A percentile compares a stretch with the other conserved stretches of the same genome.
phyloP scores from a whole-genome alignment of 1,139 yeast genomes.

The Arxiozyma bovina region DNA sequence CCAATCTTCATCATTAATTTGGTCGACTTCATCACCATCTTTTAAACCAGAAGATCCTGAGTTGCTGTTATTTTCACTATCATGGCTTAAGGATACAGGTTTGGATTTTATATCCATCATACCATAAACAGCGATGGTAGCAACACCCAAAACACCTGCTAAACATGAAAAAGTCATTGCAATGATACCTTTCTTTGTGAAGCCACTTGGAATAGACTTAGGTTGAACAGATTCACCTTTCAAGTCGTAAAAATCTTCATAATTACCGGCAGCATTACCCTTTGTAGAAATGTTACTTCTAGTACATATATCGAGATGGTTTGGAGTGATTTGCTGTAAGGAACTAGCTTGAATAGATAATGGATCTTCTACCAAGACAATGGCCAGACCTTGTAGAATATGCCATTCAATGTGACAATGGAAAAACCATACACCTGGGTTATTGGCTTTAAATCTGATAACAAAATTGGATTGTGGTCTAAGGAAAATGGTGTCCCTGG shows the following conservation, averaged over 20 bases:
- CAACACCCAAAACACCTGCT: constrained; percentile 72
- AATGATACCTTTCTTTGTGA: constrained; percentile 82
- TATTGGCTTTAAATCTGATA: constrained; percentile 65
- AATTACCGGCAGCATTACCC: constrained; percentile 87
- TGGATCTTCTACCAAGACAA: constrained; percentile 72
- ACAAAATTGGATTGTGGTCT: constrained; percentile 62
- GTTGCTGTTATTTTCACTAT: neutral
- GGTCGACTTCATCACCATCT: neutral
- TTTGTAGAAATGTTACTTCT: constrained; percentile 39
- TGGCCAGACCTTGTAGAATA: constrained; percentile 75
- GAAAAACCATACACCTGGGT: constrained; percentile 91
- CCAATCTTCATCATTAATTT: constrained; percentile 16
- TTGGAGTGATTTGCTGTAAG: constrained; percentile 41
- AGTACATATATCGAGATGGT: constrained; percentile 54
- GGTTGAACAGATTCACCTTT: constrained; percentile 64
- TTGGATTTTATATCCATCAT: constrained; percentile 42
- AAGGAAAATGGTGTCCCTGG: constrained; percentile 60
- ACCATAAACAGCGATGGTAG: constrained; percentile 72
- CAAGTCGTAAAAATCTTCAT: constrained; percentile 49
- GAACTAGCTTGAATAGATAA: constrained; percentile 44
- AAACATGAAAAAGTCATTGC: constrained; percentile 76
- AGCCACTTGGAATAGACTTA: constrained; percentile 64
- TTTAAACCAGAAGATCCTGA: neutral
- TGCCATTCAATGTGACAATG: constrained; percentile 97
- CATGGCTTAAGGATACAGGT: neutral